Percentiles rank a stretch among this genome's conserved stretches.
Conservation (phyloP, 345 rosid genomes). For the Boechera retrofracta region DNA sequence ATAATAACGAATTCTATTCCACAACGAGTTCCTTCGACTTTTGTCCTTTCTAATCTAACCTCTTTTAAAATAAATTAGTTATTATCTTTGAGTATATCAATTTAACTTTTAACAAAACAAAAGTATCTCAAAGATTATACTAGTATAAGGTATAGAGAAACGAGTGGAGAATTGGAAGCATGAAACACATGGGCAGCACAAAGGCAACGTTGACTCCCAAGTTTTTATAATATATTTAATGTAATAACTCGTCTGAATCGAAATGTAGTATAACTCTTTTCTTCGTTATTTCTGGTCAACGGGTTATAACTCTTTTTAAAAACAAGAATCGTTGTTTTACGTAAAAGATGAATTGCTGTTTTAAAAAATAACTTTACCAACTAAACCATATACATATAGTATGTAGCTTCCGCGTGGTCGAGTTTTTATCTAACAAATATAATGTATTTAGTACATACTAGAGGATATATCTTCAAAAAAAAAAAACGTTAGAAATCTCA, state of each 20-base stretch:
- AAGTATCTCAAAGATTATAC: background rate
- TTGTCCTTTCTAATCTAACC: background rate
- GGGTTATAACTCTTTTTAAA: background rate
- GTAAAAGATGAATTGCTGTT: background rate
- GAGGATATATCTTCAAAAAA: no score
- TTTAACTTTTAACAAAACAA: background rate
- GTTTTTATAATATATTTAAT: background rate
- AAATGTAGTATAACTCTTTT: background rate
- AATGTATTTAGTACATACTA: no score
- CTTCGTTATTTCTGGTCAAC: background rate
- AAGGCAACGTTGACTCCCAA: background rate
- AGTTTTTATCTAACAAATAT: no score
- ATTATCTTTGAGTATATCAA: background rate
- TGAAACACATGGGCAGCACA: background rate
- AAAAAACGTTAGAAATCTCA: no score
- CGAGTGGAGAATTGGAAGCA: constrained; percentile 10
- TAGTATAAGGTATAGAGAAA: background rate
- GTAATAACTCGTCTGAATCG: background rate
- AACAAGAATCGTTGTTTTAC: background rate
- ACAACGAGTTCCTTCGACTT: constrained; percentile 10
- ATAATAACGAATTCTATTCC: background rate
- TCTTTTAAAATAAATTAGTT: no score
- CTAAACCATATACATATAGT: background rate
- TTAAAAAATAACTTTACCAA: background rate
- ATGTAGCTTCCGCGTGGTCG: background rate